Evolutionary conservation across 2,329 filamentous ascomycete species (phyloP).

Genomic region (Ophiostoma himal-ulmi): DNA sequence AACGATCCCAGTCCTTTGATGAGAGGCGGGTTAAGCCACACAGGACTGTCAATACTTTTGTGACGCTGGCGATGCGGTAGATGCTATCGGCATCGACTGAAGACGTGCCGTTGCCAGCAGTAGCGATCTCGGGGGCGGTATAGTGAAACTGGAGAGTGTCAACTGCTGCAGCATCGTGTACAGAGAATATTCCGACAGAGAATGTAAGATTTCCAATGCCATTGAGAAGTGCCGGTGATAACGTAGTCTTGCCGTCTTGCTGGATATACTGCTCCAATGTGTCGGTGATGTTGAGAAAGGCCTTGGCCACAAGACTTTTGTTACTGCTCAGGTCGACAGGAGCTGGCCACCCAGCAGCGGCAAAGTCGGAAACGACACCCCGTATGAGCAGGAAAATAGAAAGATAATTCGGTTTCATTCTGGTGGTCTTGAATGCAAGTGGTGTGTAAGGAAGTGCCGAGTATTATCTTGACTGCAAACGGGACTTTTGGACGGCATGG

Average conservation of each 20-base stretch:
- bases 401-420: not conserved
- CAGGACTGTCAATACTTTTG: conserved; percentile 35
- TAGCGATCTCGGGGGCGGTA: conserved; percentile 34
- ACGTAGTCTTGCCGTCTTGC: not conserved
- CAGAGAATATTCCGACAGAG: not conserved
- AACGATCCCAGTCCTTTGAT: not conserved
- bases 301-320: not conserved
- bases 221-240: not conserved
- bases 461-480: not conserved
- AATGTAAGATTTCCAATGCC: not conserved
- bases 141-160: conserved; percentile 34
- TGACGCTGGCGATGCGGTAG: conserved; percentile 37
- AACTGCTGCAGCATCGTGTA: not conserved
- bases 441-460: not conserved
- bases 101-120: conserved; percentile 28
- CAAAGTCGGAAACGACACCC: not conserved
- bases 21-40: not conserved
- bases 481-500: not conserved
- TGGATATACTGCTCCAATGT: not conserved
- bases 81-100: conserved; percentile 33
- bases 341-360: not conserved
- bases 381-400: not conserved
- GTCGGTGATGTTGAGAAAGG: not conserved
- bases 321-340: not conserved
- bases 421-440: not conserved